A percentile compares a stretch with the other conserved stretches of the same genome.
phyloP scores from a whole-genome alignment of 2,329 filamentous ascomycete species.

The Cyclaneusma minus region DNA sequence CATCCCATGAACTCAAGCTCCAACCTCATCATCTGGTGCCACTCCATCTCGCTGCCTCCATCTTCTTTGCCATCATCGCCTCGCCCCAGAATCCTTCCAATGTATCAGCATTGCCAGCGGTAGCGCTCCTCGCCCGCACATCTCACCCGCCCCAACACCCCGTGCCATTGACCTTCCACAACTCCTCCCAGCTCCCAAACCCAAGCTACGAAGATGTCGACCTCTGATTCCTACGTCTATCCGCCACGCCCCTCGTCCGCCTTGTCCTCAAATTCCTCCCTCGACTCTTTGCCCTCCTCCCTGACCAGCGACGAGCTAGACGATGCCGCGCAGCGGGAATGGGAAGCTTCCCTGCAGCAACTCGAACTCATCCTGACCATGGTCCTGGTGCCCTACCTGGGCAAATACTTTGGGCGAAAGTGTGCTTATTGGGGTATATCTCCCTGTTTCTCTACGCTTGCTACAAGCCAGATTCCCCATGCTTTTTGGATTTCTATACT shows the following conservation, averaged over 20 bases:
- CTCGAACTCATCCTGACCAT: slow-evolving; percentile 85
- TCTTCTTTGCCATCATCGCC: too few species aligned
- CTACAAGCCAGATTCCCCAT: not conserved
- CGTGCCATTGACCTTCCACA: not conserved
- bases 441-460: not conserved
- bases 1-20: too few species aligned
- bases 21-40: too few species aligned
- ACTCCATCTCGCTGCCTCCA: too few species aligned
- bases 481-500: slow-evolving; percentile 1
- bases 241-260: slow-evolving; percentile 4
- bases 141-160: not conserved
- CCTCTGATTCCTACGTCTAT: slow-evolving; percentile 14
- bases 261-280: slow-evolving; percentile 22
- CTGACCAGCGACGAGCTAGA: slow-evolving; percentile 33
- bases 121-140: slow-evolving; percentile 13
- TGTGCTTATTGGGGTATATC: slow-evolving; percentile 89
- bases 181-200: slow-evolving; percentile 1
- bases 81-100: slow-evolving; percentile 6
- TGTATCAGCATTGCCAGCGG: slow-evolving; percentile 12
- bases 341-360: slow-evolving; percentile 88
- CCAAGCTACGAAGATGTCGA: slow-evolving; percentile 18
- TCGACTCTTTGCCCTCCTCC: slow-evolving; percentile 50
- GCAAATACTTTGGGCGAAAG: slow-evolving; percentile 88
- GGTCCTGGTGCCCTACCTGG: slow-evolving; percentile 84
- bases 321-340: slow-evolving; percentile 85